These are phyloP conservation scores for Colletotrichum theobromicola DNA, from an alignment of 2,329 filamentous ascomycete species.

Conservation along the genomic window DNA sequence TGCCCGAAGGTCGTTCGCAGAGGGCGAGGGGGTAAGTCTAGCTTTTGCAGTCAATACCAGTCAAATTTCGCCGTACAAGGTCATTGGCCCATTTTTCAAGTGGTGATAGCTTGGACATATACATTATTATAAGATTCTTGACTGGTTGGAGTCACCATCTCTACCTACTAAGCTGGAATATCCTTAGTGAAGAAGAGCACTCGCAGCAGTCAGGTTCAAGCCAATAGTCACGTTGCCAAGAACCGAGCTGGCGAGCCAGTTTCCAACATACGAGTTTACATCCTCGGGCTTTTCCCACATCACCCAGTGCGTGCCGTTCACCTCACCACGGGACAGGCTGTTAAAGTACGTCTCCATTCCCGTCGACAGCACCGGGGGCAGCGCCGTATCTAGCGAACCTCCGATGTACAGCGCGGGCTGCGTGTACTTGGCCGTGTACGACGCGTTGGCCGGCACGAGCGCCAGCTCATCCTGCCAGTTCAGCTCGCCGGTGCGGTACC, in stretches of 20 bases:
- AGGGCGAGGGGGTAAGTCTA: no score
- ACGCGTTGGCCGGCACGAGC: constrained; percentile 51
- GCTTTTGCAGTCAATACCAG: no score
- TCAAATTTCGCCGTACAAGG: no score
- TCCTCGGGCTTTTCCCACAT: constrained; percentile 71
- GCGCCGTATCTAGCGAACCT: constrained; percentile 67
- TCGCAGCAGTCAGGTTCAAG: neutral
- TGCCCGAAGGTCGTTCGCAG: no score
- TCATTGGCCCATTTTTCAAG: neutral
- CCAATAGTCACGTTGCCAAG: neutral
- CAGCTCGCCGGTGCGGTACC: constrained; percentile 78
- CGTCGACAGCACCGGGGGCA: constrained; percentile 69
- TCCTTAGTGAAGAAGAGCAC: neutral
- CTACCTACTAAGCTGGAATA: neutral
- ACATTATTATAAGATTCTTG: neutral
- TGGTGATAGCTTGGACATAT: neutral
- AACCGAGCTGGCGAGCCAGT: constrained; percentile 2
- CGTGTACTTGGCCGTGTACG: constrained; percentile 51
- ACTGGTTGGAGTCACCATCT: neutral
- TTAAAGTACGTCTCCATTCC: constrained; percentile 70
- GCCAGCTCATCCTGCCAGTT: constrained; percentile 79
- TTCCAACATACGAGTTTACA: constrained; percentile 53
- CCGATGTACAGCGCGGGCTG: constrained; percentile 73
- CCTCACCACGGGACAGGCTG: constrained; percentile 63
- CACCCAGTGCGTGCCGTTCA: constrained; percentile 75